Conservation (phyloP, 2,329 filamentous ascomycete species). For the Dothistroma septosporum region DNA sequence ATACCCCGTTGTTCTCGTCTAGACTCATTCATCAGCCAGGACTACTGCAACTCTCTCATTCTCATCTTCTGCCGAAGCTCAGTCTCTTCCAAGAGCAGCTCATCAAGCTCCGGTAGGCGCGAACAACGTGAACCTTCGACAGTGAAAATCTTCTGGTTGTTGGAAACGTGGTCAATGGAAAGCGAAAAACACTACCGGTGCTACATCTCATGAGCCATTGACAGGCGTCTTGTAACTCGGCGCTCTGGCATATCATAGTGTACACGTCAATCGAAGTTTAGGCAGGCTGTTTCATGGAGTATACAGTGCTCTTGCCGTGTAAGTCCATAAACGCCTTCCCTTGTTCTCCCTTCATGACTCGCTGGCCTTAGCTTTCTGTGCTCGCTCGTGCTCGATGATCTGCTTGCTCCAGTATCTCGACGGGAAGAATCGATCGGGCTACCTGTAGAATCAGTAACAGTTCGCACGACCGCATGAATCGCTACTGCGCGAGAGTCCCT, state of each 20-base stretch:
- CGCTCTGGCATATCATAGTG: not conserved
- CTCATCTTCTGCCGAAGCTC: not conserved
- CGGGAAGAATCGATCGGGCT: conserved; percentile 69
- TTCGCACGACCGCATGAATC: too few species aligned
- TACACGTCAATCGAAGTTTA: not conserved
- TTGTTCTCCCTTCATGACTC: conserved; percentile 5
- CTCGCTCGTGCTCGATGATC: conserved; percentile 64
- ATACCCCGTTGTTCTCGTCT: too few species aligned
- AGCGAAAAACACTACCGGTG: not conserved
- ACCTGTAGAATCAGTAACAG: conserved; percentile 12
- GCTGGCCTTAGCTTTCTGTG: conserved; percentile 18
- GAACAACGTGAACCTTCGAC: not conserved
- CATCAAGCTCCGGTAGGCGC: not conserved
- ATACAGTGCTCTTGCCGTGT: conserved; percentile 4
- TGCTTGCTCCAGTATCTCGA: conserved; percentile 77
- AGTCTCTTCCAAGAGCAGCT: not conserved
- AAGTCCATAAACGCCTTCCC: not conserved
- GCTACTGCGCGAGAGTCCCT: not conserved
- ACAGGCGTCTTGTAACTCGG: not conserved
- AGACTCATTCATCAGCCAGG: too few species aligned
- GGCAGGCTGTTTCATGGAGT: not conserved
- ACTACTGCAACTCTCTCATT: not conserved
- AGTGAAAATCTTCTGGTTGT: not conserved
- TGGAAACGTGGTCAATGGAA: not conserved
- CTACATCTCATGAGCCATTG: not conserved